Conservation (phyloP, 2,329 filamentous ascomycete species). For the Lecanoromycetidae sp. region DNA sequence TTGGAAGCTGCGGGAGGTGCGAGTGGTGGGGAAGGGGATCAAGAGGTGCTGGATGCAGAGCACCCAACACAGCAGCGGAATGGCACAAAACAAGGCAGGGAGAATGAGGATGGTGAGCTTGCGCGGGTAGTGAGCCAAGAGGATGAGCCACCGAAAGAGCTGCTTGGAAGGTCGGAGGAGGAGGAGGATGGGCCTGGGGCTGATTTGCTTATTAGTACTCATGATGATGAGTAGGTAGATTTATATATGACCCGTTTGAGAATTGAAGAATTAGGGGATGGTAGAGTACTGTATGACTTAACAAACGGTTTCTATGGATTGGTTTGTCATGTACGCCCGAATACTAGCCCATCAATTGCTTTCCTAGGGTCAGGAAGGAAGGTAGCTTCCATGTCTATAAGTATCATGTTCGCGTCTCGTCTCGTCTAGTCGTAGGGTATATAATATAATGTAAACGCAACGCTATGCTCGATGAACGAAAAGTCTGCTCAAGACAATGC, state of each 20-base stretch:
- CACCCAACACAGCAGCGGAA: neutral
- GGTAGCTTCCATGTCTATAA: too few relatives aligned
- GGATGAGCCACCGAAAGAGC: constrained; percentile 20
- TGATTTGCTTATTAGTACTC: constrained; percentile 29
- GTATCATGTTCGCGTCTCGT: too few relatives aligned
- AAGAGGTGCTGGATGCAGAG: neutral
- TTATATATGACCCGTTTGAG: too few relatives aligned
- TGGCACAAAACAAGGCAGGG: too few relatives aligned
- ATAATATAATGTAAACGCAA: too few relatives aligned
- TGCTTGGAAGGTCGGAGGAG: constrained; percentile 26
- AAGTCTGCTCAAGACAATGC: neutral
- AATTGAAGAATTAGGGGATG: too few relatives aligned
- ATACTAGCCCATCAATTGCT: too few relatives aligned
- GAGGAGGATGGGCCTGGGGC: constrained; percentile 35
- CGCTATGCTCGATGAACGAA: neutral
- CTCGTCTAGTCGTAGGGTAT: too few relatives aligned
- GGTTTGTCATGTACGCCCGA: too few relatives aligned
- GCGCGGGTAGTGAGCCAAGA: constrained; percentile 2
- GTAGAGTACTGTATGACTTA: too few relatives aligned
- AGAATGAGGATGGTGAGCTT: neutral
- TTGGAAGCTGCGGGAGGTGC: constrained; percentile 23
- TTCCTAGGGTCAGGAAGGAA: too few relatives aligned
- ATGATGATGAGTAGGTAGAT: constrained; percentile 6
- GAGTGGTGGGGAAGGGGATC: constrained; percentile 15
- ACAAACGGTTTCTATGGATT: too few relatives aligned